Evolutionary conservation across 805 yeast genomes (phyloP), one percentile per base, ranked within the genome.

Genomic region (Kazachstania bromeliacearum): DNA sequence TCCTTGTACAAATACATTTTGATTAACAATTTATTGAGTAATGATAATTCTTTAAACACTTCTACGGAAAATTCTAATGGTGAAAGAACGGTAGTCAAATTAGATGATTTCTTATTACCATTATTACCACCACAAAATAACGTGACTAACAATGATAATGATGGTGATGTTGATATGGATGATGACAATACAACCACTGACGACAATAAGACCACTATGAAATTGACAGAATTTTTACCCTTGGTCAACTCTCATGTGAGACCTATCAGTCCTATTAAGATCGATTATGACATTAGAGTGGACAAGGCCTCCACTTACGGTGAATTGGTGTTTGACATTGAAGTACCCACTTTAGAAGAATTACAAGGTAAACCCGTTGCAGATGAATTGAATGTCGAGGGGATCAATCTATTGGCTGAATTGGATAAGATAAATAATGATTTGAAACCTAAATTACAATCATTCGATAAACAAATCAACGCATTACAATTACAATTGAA

Each of bases 301-400:
- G 81, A 81, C 39, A 74, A 71, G 44, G 82, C 87, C 26, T 68
- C 84, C 2, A 84, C 89, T 2, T 64, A 83, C 40, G 95, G 96
- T 19, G 94, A 85, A 28, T 64, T 76, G 2, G 80, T 82, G 5
- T 67, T 81, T 39, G 98, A 92, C 53, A 67, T 92, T 34, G 78
- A 74, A 42, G 77, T 82, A 5, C 73, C 74, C 35, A 59, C 62
- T 29, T 8, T 26, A 4, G 23, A 9, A 20, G 38, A n/a, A 16
- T 24, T 21, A 28, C 32, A 22, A 26, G 23, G 28, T 16, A 30
- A 38, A 3, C 31, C 23, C 4, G 13, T 29, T 3, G 26, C 22
- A 13, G 56, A 54, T 27, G 55, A 49, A 19, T 25, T 46, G 6
- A 51, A 56, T 40, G 53, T 51, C 32, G 52, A 49, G 15, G 65